Percentiles rank a stretch among this genome's conserved stretches.
phyloP scores from a whole-genome alignment of 176 grass and related monocot species.

The Typha latifolia region DNA sequence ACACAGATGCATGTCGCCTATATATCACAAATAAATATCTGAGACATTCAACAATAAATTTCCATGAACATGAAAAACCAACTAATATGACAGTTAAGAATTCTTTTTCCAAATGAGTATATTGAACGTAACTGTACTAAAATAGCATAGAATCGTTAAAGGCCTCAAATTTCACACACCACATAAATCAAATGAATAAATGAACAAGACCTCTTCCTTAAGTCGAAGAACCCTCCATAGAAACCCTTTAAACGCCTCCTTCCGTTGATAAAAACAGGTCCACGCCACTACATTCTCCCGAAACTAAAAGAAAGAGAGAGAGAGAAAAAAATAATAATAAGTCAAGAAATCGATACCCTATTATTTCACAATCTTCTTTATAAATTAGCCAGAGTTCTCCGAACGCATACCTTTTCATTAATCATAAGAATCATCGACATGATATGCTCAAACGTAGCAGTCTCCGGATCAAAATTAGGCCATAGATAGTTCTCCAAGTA shows the following conservation, averaged over 20 bases:
- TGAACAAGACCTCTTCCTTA: conserved; percentile 52
- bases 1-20: background rate
- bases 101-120: too few relatives aligned
- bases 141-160: too few relatives aligned
- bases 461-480: conserved; percentile 64
- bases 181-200: conserved; percentile 1
- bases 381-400: conserved; percentile 3
- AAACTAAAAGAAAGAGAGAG: conserved; percentile 35
- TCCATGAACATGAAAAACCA: background rate
- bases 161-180: background rate
- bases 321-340: background rate
- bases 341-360: background rate
- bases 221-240: conserved; percentile 70
- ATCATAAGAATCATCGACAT: conserved; percentile 99
- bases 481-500: conserved; percentile 99
- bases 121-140: too few relatives aligned
- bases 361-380: conserved; percentile 27
- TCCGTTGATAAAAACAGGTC: conserved; percentile 68
- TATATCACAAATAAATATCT: background rate
- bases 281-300: conserved; percentile 90
- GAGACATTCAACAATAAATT: background rate
- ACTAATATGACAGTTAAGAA: background rate
- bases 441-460: conserved; percentile 70
- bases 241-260: conserved; percentile 74
- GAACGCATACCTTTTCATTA: conserved; percentile 72